Percentiles rank a stretch among this genome's conserved stretches.
phyloP scores from a whole-genome alignment of 176 grass and related monocot genomes.

The Otatea glauca region DNA sequence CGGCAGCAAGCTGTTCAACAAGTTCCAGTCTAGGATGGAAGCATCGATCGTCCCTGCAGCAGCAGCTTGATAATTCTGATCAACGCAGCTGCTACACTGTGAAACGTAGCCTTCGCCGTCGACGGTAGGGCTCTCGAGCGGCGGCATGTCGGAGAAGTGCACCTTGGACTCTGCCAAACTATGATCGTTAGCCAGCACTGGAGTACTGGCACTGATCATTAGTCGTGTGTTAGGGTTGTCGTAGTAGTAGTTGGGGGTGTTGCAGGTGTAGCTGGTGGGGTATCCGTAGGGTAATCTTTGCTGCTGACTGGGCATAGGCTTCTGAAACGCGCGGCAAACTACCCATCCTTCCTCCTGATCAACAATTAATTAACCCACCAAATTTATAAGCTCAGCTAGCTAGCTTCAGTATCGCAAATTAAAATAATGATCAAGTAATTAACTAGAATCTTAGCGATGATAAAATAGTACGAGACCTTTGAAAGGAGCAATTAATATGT shows the following conservation, averaged over 20 bases:
- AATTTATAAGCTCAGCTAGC: not conserved
- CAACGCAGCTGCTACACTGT: slow-evolving; percentile 20
- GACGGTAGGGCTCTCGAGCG: slow-evolving; percentile 42
- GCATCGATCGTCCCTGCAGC: slow-evolving; percentile 40
- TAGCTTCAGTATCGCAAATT: no score
- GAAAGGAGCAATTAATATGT: no score
- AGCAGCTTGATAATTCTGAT: not conserved
- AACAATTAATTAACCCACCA: not conserved
- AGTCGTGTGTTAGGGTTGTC: slow-evolving; percentile 32
- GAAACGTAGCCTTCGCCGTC: slow-evolving; percentile 22
- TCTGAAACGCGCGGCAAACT: slow-evolving; percentile 89
- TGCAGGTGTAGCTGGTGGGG: slow-evolving; percentile 14
- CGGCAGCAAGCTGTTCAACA: slow-evolving; percentile 56
- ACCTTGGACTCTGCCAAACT: slow-evolving; percentile 34
- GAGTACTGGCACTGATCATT: not conserved
- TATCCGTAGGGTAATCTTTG: slow-evolving; percentile 56
- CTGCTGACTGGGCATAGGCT: slow-evolving; percentile 63
- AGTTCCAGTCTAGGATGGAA: slow-evolving; percentile 57
- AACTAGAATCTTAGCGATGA: no score
- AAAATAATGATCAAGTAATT: no score
- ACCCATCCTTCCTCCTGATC: slow-evolving; percentile 96
- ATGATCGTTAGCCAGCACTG: not conserved
- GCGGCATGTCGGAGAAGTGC: slow-evolving; percentile 53
- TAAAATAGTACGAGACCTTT: no score
- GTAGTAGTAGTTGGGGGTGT: slow-evolving; percentile 35